Evolutionary conservation across 2,329 filamentous ascomycete species (phyloP).

Genomic region (Neoascochyta sp.): DNA sequence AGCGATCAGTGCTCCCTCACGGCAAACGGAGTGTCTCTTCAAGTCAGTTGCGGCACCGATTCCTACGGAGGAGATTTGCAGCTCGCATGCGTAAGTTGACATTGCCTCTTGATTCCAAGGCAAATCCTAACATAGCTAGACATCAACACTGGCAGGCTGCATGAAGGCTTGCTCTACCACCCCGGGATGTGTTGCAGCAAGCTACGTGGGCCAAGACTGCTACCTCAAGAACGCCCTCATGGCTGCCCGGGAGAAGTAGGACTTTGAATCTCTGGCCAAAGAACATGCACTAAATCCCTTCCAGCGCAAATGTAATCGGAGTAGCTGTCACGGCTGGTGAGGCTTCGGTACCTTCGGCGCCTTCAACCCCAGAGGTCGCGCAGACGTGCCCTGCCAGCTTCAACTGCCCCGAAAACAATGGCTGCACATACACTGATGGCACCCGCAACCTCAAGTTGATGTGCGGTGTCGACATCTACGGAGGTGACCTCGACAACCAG

Average conservation of each 20-base stretch:
- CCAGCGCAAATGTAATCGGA: too few species aligned
- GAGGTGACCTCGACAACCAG: not conserved
- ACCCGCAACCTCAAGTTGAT: not conserved
- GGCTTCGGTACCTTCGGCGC: not conserved
- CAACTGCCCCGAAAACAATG: not conserved
- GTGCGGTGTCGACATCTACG: not conserved
- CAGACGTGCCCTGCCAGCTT: not conserved
- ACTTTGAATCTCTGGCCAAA: not conserved
- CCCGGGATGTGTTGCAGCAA: not conserved
- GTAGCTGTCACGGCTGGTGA: too few species aligned
- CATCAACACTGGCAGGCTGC: not conserved
- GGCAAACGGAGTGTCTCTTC: too few species aligned
- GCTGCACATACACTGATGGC: not conserved
- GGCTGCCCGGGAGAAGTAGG: not conserved
- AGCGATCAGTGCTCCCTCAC: too few species aligned
- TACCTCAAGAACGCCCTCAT: slow-evolving; percentile 1
- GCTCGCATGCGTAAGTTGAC: too few species aligned
- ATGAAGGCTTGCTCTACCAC: slow-evolving; percentile 1
- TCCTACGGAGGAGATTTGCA: too few species aligned
- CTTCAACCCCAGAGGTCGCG: not conserved
- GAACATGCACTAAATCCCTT: too few species aligned
- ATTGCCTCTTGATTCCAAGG: too few species aligned
- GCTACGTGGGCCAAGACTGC: slow-evolving; percentile 1
- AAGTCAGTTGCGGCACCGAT: too few species aligned
- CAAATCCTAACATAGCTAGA: too few species aligned